phyloP scores from a whole-genome alignment of 2,329 filamentous ascomycete species.

The Stylonectria norvegica region DNA sequence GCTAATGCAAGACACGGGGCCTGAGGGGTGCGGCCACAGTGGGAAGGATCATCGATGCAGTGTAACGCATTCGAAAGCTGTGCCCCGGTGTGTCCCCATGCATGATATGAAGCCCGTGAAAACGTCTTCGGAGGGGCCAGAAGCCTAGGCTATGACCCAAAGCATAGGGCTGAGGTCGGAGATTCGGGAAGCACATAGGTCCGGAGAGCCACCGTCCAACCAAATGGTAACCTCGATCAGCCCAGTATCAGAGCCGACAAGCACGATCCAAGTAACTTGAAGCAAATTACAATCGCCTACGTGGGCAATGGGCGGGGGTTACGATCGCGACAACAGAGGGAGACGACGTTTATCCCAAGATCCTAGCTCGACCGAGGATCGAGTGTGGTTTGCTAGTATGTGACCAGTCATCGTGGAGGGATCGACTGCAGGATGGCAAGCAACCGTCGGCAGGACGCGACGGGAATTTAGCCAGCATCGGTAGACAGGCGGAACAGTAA shows the following conservation, averaged over 20 bases:
- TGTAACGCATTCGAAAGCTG: constrained; percentile 15
- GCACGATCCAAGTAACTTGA: not conserved
- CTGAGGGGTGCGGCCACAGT: constrained; percentile 8
- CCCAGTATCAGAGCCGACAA: not conserved
- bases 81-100: constrained; percentile 8
- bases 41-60: constrained; percentile 21
- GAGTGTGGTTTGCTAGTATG: not conserved
- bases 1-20: constrained; percentile 2
- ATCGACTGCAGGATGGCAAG: not conserved
- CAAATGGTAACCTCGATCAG: constrained; percentile 1
- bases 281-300: too few relatives aligned
- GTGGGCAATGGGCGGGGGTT: too few relatives aligned
- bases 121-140: constrained; percentile 9
- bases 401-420: not conserved
- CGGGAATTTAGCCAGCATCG: constrained; percentile 8
- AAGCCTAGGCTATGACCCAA: too few relatives aligned
- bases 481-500: constrained; percentile 9
- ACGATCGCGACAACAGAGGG: too few relatives aligned
- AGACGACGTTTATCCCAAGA: not conserved
- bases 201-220: constrained; percentile 7
- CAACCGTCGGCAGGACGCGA: constrained; percentile 2
- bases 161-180: constrained; percentile 14
- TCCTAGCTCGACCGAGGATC: not conserved
- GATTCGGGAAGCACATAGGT: constrained; percentile 13
- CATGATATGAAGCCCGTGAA: constrained; percentile 10